Evolutionary conservation across 2,329 filamentous ascomycete species (phyloP), one percentile per base, ranked within the genome.

Genomic region (Clonostachys rhizophaga): DNA sequence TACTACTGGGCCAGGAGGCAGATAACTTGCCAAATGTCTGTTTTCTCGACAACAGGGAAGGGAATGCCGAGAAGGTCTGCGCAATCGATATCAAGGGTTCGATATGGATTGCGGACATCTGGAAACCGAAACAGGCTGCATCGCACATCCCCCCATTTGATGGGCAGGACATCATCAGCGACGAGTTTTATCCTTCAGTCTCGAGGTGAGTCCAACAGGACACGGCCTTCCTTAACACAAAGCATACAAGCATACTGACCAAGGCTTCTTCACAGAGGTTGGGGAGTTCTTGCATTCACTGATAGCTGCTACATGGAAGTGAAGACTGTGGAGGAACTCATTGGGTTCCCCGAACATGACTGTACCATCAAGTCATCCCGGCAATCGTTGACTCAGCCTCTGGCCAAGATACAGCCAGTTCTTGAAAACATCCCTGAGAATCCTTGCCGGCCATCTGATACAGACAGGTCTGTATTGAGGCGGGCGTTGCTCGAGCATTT

Each of bases 11-110:
- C 1, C 34, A 16, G 1, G 42, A 49, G 1, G 73, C 70, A 0
- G 52, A 62, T 35, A 82, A 83, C 42, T 67, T 81, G 2, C 79
- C 79, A 6, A 77, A 71, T 45, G 59, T 83, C n/a, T 63, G 69
- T 24, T 80, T 83, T 51, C 56, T 70, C 44, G 70, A 73, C 45
- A 68, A 77, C 48, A 52, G 60, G 1, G 39, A 65, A 2, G 78
- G 78, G 2, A 54, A 70, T 3, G 79, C 76, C 3, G 68, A 75
- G 6, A 74, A 71, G 50, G 56, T 82, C 2, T 67, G 71, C 20
- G 78, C 73, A 2, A 59, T 78, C 20, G 78, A 81, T 41, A 74
- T 82, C 37, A 55, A 60, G 11, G 78, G 75, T 2, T 59, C 52
- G 10, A 55, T 71, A 6, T 81, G 74, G 72, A 50, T 80, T 12